These are phyloP conservation scores for Triticum timopheevii DNA, from an alignment of 176 grass and related monocot species.

Conservation along the genomic window DNA sequence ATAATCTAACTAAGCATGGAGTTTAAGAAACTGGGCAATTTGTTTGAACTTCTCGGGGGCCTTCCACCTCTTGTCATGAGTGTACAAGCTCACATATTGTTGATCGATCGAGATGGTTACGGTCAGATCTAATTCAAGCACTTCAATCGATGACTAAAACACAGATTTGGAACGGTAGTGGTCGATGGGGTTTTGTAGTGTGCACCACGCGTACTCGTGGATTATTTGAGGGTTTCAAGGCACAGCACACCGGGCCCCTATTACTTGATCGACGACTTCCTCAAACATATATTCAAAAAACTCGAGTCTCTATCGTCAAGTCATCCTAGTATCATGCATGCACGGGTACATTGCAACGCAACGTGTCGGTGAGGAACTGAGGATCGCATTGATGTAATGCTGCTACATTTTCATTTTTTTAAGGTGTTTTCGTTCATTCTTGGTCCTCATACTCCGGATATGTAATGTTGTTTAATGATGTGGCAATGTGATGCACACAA, in stretches of 20 bases:
- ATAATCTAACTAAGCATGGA: not conserved
- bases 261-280: not conserved
- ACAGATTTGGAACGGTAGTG: not conserved
- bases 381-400: too few relatives aligned
- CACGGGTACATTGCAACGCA: too few relatives aligned
- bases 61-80: not conserved
- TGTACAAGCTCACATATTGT: not conserved
- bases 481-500: too few relatives aligned
- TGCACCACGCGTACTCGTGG: constrained; percentile 15
- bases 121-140: not conserved
- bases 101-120: not conserved
- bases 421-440: too few relatives aligned
- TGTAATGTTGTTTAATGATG: too few relatives aligned
- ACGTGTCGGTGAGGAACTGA: too few relatives aligned
- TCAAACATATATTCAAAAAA: not conserved
- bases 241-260: not conserved
- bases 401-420: too few relatives aligned
- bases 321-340: too few relatives aligned
- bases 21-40: not conserved
- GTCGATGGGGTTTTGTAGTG: constrained; percentile 33
- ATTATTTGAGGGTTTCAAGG: constrained; percentile 15
- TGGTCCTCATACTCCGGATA: too few relatives aligned
- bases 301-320: not conserved
- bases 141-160: constrained; percentile 18
- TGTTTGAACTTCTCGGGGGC: not conserved